Evolutionary conservation across 2,329 filamentous ascomycete genomes (phyloP).

Genomic region (Cladophialophora immunda): DNA sequence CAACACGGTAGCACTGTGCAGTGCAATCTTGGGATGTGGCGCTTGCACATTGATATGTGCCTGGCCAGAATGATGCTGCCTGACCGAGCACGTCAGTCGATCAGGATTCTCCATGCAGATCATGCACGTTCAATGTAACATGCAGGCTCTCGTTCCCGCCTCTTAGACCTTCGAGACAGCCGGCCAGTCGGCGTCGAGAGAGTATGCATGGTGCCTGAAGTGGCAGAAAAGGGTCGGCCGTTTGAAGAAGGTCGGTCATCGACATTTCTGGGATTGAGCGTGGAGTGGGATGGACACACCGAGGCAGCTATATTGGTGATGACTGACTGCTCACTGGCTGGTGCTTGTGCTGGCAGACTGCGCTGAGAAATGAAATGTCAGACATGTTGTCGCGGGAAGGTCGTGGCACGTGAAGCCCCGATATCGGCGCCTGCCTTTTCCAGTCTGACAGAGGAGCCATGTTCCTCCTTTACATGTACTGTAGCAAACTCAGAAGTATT

Average conservation of each 20-base stretch:
- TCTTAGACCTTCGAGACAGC: neutral
- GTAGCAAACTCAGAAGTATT: neutral
- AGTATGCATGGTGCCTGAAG: constrained; percentile 7
- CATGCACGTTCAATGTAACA: constrained; percentile 3
- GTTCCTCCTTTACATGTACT: too few species aligned
- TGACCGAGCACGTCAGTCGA: neutral
- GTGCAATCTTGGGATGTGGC: neutral
- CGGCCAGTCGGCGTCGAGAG: neutral
- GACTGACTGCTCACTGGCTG: neutral
- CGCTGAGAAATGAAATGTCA: neutral
- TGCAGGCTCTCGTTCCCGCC: too few species aligned
- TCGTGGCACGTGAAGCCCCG: neutral
- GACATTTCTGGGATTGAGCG: neutral
- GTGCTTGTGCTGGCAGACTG: too few species aligned
- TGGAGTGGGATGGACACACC: neutral
- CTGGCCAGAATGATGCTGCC: constrained; percentile 24
- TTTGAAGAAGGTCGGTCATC: neutral
- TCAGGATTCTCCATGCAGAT: constrained; percentile 5
- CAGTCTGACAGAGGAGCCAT: neutral
- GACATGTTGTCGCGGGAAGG: neutral
- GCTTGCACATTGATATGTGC: constrained; percentile 1
- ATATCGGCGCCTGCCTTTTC: neutral
- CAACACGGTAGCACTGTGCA: neutral
- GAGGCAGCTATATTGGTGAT: neutral
- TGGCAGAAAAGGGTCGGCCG: neutral